Percentiles rank a stretch among this genome's conserved stretches.
Conservation (phyloP, 176 grass and related monocot genomes). For the Aegilops sharonensis region DNA sequence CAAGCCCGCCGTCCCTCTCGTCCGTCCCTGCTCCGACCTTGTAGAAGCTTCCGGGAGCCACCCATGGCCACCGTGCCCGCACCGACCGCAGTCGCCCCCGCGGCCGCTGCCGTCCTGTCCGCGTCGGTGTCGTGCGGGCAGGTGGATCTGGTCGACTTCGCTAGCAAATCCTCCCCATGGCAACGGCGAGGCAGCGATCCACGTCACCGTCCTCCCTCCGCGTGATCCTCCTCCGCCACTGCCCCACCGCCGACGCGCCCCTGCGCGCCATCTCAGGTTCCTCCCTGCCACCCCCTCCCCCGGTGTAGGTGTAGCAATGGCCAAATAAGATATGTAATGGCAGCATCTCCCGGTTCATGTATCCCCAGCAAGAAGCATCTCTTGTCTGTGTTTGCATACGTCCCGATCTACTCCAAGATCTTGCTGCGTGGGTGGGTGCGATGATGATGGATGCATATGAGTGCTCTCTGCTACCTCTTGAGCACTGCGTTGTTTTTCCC, state of each 20-base stretch:
- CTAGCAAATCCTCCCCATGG: conserved; percentile 18
- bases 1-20: too few species aligned
- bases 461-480: not conserved
- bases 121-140: too few species aligned
- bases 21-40: too few species aligned
- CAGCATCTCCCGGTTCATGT: conserved; percentile 46
- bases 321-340: conserved; percentile 31
- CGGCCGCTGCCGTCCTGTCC: too few species aligned
- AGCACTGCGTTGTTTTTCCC: too few species aligned
- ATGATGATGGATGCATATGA: not conserved
- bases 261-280: conserved; percentile 27
- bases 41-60: too few species aligned
- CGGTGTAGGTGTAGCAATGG: not conserved
- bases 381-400: conserved; percentile 25
- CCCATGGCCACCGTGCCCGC: too few species aligned
- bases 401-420: conserved; percentile 29
- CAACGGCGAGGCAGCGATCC: conserved; percentile 45
- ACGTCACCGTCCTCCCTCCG: conserved; percentile 38
- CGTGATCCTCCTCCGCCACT: not conserved
- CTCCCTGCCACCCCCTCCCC: not conserved
- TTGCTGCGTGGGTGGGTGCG: conserved; percentile 14
- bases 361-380: conserved; percentile 53
- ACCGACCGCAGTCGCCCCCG: too few species aligned
- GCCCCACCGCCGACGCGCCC: not conserved
- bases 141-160: too few species aligned